A percentile compares a stretch with the other conserved stretches of the same genome.
These are phyloP conservation scores for Hemileccinum rubropunctum DNA, from an alignment of 768 basidiomycete genomes.

Conservation along the genomic window DNA sequence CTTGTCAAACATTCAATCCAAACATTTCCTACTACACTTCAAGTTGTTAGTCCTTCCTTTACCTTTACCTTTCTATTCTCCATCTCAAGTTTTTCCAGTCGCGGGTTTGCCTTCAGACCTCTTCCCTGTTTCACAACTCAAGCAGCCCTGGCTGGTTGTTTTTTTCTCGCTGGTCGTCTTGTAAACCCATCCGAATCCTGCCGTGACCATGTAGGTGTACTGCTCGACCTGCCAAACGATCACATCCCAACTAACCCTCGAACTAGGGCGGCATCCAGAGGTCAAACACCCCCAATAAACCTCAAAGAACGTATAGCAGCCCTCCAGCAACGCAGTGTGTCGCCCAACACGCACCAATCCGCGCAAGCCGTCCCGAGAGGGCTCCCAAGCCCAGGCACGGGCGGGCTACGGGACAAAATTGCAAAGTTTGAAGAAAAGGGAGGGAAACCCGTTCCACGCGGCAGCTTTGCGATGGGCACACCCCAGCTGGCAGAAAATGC, in stretches of 20 bases:
- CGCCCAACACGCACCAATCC: conserved; percentile 31
- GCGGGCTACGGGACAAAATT: conserved; percentile 62
- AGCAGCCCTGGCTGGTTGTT: conserved; percentile 19
- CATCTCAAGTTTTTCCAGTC: neutral
- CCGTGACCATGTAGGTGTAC: conserved; percentile 23
- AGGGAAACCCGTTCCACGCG: conserved; percentile 70
- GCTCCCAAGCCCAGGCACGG: conserved; percentile 24
- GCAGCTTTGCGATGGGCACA: conserved; percentile 67
- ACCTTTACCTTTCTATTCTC: too few species aligned
- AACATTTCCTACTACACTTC: neutral
- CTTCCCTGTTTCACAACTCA: conserved; percentile 7
- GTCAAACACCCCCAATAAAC: conserved; percentile 39
- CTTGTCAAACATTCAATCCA: too few species aligned
- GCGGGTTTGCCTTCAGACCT: neutral
- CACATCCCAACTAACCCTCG: conserved; percentile 14
- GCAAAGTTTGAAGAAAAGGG: conserved; percentile 80
- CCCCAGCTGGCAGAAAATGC: conserved; percentile 51
- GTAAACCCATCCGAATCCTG: conserved; percentile 8
- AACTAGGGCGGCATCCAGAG: conserved; percentile 28
- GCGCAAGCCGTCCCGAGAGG: conserved; percentile 31
- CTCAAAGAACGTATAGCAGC: conserved; percentile 85
- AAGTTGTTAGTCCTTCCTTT: neutral
- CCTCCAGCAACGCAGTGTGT: conserved; percentile 55
- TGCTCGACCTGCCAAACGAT: neutral
- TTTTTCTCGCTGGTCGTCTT: conserved; percentile 22